Percentiles rank a stretch among this genome's conserved stretches.
These are phyloP conservation scores for Pyronema domesticum DNA, from an alignment of 495 filamentous ascomycete species.

Conservation along the genomic window DNA sequence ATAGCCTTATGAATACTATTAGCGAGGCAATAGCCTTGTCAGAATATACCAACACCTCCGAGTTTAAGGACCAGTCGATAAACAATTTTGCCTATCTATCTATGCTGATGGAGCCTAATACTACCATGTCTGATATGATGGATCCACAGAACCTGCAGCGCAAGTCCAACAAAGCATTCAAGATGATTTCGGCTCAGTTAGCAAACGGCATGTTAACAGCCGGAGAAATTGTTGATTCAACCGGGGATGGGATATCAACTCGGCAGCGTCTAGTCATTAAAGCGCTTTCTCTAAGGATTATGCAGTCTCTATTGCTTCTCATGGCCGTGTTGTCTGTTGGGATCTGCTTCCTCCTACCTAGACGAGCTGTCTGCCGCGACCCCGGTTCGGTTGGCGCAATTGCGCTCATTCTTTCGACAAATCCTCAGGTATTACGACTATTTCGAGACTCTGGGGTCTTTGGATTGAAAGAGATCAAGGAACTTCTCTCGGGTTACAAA, in stretches of 20 bases:
- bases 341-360: neutral
- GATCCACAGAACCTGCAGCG: neutral
- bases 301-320: neutral
- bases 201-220: neutral
- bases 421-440: neutral
- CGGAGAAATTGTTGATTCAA: neutral
- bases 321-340: neutral
- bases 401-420: neutral
- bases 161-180: neutral
- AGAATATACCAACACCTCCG: too few species aligned
- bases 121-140: neutral
- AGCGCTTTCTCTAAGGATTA: neutral
- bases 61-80: too few species aligned
- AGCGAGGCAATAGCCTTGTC: too few species aligned
- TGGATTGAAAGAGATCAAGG: neutral
- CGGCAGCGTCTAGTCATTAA: neutral
- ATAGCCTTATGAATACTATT: too few species aligned
- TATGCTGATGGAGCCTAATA: neutral
- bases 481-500: neutral
- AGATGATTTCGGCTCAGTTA: neutral
- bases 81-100: neutral
- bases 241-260: neutral
- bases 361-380: neutral
- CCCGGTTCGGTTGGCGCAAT: neutral
- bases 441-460: neutral